Evolutionary conservation across 2,329 filamentous ascomycete species (phyloP).

Genomic region (Fusarium irregulare): DNA sequence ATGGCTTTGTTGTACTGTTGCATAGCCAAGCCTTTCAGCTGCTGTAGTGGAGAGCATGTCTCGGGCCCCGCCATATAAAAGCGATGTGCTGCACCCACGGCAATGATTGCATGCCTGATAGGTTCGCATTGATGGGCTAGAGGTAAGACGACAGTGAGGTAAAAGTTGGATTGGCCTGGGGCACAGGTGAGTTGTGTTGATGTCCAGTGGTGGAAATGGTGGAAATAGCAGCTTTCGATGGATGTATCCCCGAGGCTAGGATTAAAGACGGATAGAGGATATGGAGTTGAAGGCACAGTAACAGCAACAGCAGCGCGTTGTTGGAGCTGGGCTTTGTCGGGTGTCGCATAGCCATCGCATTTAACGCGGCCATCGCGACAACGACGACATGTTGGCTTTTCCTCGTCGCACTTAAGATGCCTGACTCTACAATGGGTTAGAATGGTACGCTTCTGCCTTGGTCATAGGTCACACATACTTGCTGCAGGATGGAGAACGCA

Average conservation of each 20-base stretch:
- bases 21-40: conserved; percentile 35
- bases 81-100: conserved; percentile 34
- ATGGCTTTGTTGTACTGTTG: conserved; percentile 42
- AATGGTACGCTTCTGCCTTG: background rate
- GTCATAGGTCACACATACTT: background rate
- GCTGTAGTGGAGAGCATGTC: conserved; percentile 26
- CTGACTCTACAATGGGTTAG: conserved; percentile 30
- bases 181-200: conserved; percentile 26
- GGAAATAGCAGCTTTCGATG: conserved; percentile 32
- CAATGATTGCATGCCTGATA: conserved; percentile 22
- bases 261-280: conserved; percentile 6
- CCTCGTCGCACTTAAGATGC: conserved; percentile 46
- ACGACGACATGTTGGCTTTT: conserved; percentile 39
- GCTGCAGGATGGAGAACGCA: background rate
- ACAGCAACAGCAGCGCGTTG: background rate
- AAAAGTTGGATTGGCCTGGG: conserved; percentile 27
- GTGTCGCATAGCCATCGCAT: conserved; percentile 39
- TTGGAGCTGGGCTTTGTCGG: conserved; percentile 9
- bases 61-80: conserved; percentile 30
- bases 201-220: conserved; percentile 39
- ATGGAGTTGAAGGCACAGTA: background rate
- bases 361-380: conserved; percentile 31
- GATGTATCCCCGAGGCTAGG: conserved; percentile 11
- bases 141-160: conserved; percentile 22
- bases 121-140: conserved; percentile 31